Percentiles rank a stretch among this genome's conserved stretches.
Conservation (phyloP, 345 rosid species). For the Linum lewisii region DNA sequence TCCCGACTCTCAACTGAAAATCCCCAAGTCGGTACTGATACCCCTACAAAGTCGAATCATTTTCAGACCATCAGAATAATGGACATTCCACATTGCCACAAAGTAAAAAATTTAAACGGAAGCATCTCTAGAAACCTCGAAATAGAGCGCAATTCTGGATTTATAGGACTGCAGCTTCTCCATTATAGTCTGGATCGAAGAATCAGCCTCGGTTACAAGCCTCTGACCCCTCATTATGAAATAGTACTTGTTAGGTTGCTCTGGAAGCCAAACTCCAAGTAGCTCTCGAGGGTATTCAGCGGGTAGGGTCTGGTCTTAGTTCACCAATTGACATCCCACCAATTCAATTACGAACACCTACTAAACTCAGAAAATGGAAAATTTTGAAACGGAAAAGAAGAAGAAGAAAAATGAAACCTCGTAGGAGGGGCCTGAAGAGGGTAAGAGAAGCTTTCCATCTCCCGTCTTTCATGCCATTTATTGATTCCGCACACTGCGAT, state of each 20-base stretch:
- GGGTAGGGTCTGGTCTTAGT: conserved; percentile 35
- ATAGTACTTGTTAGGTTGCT: conserved; percentile 72
- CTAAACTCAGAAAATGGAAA: background rate
- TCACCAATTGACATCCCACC: background rate
- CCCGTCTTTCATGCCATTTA: conserved; percentile 81
- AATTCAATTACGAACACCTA: background rate
- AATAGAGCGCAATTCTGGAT: conserved; percentile 58
- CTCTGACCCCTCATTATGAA: conserved; percentile 61
- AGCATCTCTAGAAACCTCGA: conserved; percentile 38
- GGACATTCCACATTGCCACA: background rate
- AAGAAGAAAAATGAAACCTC: conserved; percentile 24
- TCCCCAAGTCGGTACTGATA: conserved; percentile 85
- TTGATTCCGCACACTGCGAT: conserved; percentile 70
- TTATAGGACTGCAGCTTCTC: conserved; percentile 92
- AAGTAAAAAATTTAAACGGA: background rate
- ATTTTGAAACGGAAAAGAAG: background rate
- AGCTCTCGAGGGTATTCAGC: conserved; percentile 73
- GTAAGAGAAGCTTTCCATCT: conserved; percentile 83
- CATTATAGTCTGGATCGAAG: conserved; percentile 74
- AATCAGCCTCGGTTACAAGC: conserved; percentile 69
- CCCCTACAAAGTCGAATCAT: conserved; percentile 36
- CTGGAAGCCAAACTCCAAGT: conserved; percentile 61
- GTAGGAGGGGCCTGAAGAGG: conserved; percentile 51
- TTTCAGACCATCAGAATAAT: background rate
- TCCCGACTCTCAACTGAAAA: conserved; percentile 79